Base-by-base conservation (phyloP, 163 green algal genomes). In the Chlorella variabilis region DNA sequence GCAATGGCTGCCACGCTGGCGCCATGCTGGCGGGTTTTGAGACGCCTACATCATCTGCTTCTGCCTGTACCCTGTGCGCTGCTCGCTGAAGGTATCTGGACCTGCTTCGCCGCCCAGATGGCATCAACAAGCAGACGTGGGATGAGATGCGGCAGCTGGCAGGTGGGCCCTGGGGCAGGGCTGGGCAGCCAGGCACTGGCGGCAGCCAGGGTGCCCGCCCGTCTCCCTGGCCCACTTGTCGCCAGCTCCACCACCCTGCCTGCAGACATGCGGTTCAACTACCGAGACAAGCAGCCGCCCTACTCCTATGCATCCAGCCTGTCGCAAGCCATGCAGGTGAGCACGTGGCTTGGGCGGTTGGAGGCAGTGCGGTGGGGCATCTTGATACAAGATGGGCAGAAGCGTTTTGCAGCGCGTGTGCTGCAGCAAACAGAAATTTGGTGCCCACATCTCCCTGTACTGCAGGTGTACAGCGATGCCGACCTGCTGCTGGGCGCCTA, bases 401-500 rank as follows among this genome's bases (percentile, higher is more conserved):
- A n/a, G n/a, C 25, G 13, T 25, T n/a, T 5, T 62, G 51, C 45
- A 54, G 45, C 45, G 45, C 15, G 45, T 54, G 45, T 54, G 45
- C 45, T 54, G 45, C 45, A 54, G 45, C 45, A 54, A 54, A 15
- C 45, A 54, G 45, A 11, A 54, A 15, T 15, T 54, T 62, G 51
- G 51, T n/a, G 51, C 20, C 20, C 4, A 4, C 5, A 15, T n/a
- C 51, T 62, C 51, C 51, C 18, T 51, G 48, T 73, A 39, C 66
- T 88, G 86, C 89, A 93, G 68, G 79, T 91, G 29, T 90, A 89
- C 68, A 8, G 42, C 18, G 66, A 84, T 5, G 31, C 86, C 31
- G 82, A 95, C 76, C 54, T 95, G 38, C 89, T 97, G 78, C 83
- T 93, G 65, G 87, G 85, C 0, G 58, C 93, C 67, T 91, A 95